These are phyloP conservation scores for Hymenoscyphus scutula DNA, from an alignment of 2,329 filamentous ascomycete species.

Conservation along the genomic window DNA sequence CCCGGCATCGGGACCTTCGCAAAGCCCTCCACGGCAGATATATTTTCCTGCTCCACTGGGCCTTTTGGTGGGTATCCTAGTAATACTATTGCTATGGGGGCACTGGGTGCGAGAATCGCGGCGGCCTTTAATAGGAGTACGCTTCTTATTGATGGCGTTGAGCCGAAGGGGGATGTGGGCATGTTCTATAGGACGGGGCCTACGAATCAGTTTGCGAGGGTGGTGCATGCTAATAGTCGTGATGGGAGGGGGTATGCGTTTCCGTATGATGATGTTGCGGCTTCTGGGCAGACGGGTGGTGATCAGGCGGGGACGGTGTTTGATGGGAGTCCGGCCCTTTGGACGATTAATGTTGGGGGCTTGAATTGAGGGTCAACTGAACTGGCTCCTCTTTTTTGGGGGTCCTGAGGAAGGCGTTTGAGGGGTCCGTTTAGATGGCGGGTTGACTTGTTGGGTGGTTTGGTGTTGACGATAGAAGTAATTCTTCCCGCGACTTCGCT, in stretches of 20 bases:
- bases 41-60: constrained; percentile 64
- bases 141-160: constrained; percentile 40
- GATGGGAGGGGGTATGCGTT: constrained; percentile 64
- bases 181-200: constrained; percentile 52
- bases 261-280: constrained; percentile 66
- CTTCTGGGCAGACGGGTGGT: constrained; percentile 42
- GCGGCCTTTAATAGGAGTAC: constrained; percentile 32
- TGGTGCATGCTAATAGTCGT: constrained; percentile 58
- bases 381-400: no score
- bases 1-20: constrained; percentile 49
- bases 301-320: constrained; percentile 64
- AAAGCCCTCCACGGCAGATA: constrained; percentile 58
- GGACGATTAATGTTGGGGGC: constrained; percentile 23
- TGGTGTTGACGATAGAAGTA: background rate
- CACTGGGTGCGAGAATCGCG: constrained; percentile 26
- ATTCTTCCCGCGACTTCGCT: no score
- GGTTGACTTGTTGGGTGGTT: background rate
- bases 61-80: constrained; percentile 47
- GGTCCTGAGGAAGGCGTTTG: no score
- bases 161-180: constrained; percentile 47
- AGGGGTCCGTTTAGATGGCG: no score
- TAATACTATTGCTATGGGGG: constrained; percentile 23
- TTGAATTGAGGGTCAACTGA: background rate
- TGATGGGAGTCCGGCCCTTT: constrained; percentile 39
- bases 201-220: constrained; percentile 63